Evolutionary conservation across 164 flowering plant genomes (phyloP), one percentile per base, ranked within the genome.

Genomic region (Platanus orientalis): DNA sequence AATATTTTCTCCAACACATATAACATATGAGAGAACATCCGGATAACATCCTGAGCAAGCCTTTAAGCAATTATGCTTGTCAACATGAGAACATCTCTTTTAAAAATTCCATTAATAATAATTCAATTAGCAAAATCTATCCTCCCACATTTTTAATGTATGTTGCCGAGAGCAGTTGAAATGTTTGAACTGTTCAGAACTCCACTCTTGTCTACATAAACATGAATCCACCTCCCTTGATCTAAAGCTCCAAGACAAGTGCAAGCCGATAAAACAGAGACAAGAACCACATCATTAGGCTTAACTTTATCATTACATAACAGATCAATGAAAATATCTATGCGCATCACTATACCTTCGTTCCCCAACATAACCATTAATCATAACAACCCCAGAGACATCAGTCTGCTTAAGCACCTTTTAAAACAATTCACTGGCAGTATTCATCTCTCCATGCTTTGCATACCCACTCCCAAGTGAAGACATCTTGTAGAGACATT

Each of bases 61-160:
- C 86, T 84, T 61, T 84, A 76, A 23, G 78, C 55, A 14, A 81
- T 78, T 75, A 84, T 68, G 64, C 81, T 76, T 10, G 84, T 81
- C 66, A 61, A 84, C 23, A 71, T 76, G 23, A 64, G 71, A 21
- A 76, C 73, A 64, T 84, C 80, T 26, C 61, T 75, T 7, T 36
- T 53, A 28, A 36, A 25, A 36, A 72, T 54, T 14, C 54, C 54
- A 36, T 63, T 58, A 36, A 81, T 58, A 36, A 81, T 81, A 24
- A 81, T 72, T 32, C 49, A 57, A 4, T n/a, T 42, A 7, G 81
- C 82, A 57, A 63, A 59, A 28, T 75, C 75, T 55, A 79, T 71
- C 24, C 68, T 69, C 69, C 90, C 86, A 78, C 90, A 85, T 70
- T 83, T 85, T 17, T 83, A 75, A 54, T 85, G 80, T 88, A 83